A percentile compares a stretch with the other conserved stretches of the same genome.
phyloP scores from a whole-genome alignment of 306 rosid species.

The Benincasa hispida region DNA sequence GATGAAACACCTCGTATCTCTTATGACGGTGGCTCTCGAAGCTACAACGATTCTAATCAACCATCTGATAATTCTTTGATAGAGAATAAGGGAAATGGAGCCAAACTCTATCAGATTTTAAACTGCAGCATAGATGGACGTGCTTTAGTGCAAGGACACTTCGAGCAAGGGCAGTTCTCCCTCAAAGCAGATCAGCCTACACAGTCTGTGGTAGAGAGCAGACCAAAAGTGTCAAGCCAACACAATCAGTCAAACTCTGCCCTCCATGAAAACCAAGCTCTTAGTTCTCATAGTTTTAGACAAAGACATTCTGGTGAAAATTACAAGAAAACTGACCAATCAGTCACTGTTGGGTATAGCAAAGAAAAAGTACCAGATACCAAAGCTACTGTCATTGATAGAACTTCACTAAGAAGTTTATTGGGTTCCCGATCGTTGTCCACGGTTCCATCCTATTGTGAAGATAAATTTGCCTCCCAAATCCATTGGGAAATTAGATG shows the following conservation, averaged over 20 bases:
- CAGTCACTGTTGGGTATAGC: neutral
- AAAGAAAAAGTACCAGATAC: neutral
- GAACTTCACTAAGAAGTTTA: conserved; percentile 22
- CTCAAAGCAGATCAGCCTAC: neutral
- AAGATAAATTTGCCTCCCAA: conserved; percentile 28
- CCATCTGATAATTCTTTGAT: neutral
- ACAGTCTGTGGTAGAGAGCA: neutral
- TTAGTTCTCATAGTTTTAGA: neutral
- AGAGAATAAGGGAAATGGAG: neutral
- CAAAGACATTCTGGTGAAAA: neutral
- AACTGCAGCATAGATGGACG: neutral
- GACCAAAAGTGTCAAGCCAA: neutral
- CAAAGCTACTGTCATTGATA: neutral
- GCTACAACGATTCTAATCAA: neutral
- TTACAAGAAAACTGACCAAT: neutral
- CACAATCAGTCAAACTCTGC: neutral
- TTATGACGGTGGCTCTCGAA: neutral
- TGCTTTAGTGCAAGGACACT: neutral
- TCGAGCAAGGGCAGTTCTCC: neutral
- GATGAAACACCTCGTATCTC: conserved; percentile 5
- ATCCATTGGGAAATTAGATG: conserved; percentile 56
- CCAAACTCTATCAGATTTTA: neutral
- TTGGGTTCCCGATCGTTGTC: conserved; percentile 33
- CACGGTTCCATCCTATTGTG: conserved; percentile 21
- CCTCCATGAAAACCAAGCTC: neutral